Percentiles rank a stretch among this genome's conserved stretches.
Evolutionary conservation across 306 rosid genomes (phyloP).

Genomic region (Ormosia emarginata): DNA sequence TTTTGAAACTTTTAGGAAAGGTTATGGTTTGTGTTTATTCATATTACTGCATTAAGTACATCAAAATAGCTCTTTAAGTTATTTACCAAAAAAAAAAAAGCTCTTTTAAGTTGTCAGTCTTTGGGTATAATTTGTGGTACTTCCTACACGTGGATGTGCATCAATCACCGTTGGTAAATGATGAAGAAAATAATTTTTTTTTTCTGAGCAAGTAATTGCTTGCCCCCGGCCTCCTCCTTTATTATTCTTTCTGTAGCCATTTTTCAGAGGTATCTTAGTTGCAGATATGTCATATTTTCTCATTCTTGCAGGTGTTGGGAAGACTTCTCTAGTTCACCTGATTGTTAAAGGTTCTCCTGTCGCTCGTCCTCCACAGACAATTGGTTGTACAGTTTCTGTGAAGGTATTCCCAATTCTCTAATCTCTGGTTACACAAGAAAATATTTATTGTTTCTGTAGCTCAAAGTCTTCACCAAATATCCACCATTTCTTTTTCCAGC

Average conservation of each 20-base stretch:
- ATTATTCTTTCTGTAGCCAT: background rate
- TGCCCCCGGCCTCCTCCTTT: background rate
- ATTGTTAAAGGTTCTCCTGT: constrained; percentile 80
- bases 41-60: background rate
- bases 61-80: constrained; percentile 4
- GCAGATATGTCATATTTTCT: constrained; percentile 18
- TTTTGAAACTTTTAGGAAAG: background rate
- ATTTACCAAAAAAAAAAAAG: too few species aligned
- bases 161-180: background rate
- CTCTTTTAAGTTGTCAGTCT: background rate
- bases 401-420: constrained; percentile 42
- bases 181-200: background rate
- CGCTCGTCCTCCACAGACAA: constrained; percentile 72
- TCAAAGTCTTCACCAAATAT: constrained; percentile 17
- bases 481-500: constrained; percentile 45
- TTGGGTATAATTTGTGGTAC: background rate
- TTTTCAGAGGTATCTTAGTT: background rate
- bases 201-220: constrained; percentile 4
- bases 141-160: constrained; percentile 4
- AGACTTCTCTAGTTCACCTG: constrained; percentile 84
- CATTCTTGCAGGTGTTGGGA: constrained; percentile 79
- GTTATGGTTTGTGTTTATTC: background rate
- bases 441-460: constrained; percentile 3
- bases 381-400: constrained; percentile 90
- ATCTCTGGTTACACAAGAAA: background rate